A percentile compares a stretch with the other conserved stretches of the same genome.
Conservation (phyloP, 202 grass and related monocot genomes). For the Brachypodium distachyon region DNA sequence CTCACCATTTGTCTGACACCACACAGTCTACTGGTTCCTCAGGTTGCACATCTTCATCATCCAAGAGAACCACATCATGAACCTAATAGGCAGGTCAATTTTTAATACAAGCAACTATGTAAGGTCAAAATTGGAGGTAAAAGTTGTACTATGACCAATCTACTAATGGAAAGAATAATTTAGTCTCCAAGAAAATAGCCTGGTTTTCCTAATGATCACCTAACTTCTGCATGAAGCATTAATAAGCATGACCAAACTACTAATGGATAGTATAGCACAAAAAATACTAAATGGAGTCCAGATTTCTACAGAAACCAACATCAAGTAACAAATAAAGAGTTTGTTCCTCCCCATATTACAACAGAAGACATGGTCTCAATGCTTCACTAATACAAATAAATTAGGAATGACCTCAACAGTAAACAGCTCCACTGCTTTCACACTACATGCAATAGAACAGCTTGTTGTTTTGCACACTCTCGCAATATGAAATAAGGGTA, state of each 20-base stretch:
- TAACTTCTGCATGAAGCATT: background rate
- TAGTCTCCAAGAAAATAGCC: background rate
- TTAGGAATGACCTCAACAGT: background rate
- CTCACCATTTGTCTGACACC: slow-evolving; percentile 38
- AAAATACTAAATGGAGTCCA: background rate
- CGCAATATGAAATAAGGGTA: background rate
- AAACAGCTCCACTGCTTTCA: background rate
- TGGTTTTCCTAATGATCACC: background rate
- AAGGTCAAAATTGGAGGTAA: slow-evolving; percentile 11
- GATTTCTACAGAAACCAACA: background rate
- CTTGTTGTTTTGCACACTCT: background rate
- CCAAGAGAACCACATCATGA: slow-evolving; percentile 72
- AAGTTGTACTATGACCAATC: background rate
- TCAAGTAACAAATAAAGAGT: background rate
- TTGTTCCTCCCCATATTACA: no score
- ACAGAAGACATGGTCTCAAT: background rate
- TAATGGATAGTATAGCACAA: background rate
- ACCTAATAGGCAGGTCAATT: slow-evolving; percentile 15
- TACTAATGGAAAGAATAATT: background rate
- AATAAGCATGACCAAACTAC: background rate
- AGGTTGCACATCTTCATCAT: slow-evolving; percentile 60
- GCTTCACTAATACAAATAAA: background rate
- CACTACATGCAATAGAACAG: background rate
- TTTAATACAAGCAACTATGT: background rate
- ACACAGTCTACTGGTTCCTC: slow-evolving; percentile 17